Percentiles rank a stretch among this genome's conserved stretches.
Conservation (phyloP, 2,329 filamentous ascomycete species). For the Microcyclospora pomicola region DNA sequence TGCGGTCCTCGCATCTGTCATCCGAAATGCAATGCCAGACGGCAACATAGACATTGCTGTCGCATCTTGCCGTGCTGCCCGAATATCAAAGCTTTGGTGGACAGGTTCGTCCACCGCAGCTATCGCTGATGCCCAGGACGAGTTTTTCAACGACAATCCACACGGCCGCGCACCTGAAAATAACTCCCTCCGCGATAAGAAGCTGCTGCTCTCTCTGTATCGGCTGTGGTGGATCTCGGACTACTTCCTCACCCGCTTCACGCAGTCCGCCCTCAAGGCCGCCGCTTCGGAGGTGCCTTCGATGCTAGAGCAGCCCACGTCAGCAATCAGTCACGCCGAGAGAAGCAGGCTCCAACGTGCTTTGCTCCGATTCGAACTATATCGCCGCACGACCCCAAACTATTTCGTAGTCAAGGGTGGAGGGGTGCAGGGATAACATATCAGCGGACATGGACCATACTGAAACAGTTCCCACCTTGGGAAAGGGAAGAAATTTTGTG, state of each 20-base stretch:
- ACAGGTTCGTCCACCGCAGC: neutral
- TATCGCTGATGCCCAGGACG: no score
- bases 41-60: neutral
- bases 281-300: no score
- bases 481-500: conserved; percentile 1
- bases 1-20: neutral
- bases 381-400: neutral
- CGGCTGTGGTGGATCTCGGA: neutral
- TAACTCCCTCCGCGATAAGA: neutral
- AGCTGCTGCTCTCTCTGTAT: neutral
- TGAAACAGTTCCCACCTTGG: neutral
- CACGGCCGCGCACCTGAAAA: no score
- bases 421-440: neutral
- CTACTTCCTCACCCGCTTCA: neutral
- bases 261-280: no score
- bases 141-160: no score
- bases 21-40: neutral
- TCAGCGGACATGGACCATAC: neutral
- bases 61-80: neutral
- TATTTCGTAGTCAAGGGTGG: no score
- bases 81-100: neutral
- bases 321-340: neutral
- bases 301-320: no score
- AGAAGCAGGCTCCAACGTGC: neutral
- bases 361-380: neutral